Base-by-base conservation (phyloP, 306 rosid species). In the Canavalia ensiformis region DNA sequence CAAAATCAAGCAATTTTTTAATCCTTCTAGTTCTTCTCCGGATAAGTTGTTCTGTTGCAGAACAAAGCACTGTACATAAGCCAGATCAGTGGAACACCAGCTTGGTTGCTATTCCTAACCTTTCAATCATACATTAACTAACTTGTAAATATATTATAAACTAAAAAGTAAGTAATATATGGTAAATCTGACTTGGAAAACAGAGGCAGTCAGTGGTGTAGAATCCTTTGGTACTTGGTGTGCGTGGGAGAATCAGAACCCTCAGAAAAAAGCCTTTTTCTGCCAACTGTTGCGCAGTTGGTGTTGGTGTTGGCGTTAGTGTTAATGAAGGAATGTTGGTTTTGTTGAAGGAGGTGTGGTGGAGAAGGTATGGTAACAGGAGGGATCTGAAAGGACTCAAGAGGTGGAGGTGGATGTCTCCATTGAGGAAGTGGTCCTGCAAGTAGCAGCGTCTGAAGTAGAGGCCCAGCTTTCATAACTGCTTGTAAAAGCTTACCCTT, bases 381-480 rank as follows among this genome's bases (percentile, higher is more conserved):
- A 0, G 98, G 99, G 80, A 95, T 95, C 80, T 95, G 90, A 55
- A 88, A 93, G 47, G 99, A 87, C 77, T 95, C 94, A 1, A 95
- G 90, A 4, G 99, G 96, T 0, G 99, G 99, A 2, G 99, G 99
- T 2, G 99, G 99, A 84, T 95, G 99, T 76, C 97, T 91, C 99
- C 99, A 95, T 65, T 95, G 98, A 60, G 99, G 99, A 30, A 95
- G 94, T 73, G 99, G 99, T 60, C 99, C 99, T 5, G 99, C 99
- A 63, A 95, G 60, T 8, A 95, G 94, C 34, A 95, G 88, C 7
- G 95, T 93, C 76, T 93, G 95, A 37, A 95, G 99, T 0, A 95
- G 86, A 64, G 99, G 99, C 4, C 99, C 99, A 1, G 99, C 99
- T 87, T 95, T 90, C 98, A 94, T 93, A 46, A 95, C 99, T 5